Evolutionary conservation across 306 rosid genomes (phyloP), one percentile per base, ranked within the genome.

Genomic region (Glycine latifolia): DNA sequence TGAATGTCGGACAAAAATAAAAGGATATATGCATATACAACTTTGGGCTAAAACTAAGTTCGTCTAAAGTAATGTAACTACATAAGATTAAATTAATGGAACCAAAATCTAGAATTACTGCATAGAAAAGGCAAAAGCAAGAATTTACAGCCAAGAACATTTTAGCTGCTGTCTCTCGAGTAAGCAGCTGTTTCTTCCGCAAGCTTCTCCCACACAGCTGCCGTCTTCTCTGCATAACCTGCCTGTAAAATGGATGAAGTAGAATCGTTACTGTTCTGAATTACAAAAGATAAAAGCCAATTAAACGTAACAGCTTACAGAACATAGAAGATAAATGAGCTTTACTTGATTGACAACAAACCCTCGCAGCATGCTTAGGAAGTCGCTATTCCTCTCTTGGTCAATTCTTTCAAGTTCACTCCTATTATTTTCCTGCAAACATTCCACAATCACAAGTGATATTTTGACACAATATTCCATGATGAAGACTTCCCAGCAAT

Each of bases 141-240:
- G 75, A 81, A 79, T 83, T 61, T 89, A 90, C 92, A 94, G 76
- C 84, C 76, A 71, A 61, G 53, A 44, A 77, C 43, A 65, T 44
- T 86, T 87, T 86, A 91, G 87, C 89, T 83, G 89, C 81, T 71
- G 70, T 85, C 87, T 62, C 3, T 39, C 0, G 81, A 74, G 70
- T 92, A 90, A 10, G 81, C 63, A 55, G 80, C 61, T 0, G 97
- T 92, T 71, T 95, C 98, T 86, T 95, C 97, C 2, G 94, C 93
- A 47, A 95, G 91, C 87, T 86, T 93, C 39, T 87, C 86, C 99
- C 98, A 91, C 44, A 91, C 96, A 63, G 88, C 85, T 83, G 93
- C 92, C 78, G 85, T 89, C 81, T 91, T 95, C 85, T 95, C 97
- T 0, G 99, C 94, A 86, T 91, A 95, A 71, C 94, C 92, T 58